Base-by-base conservation (phyloP, 78 protist genomes). In the Dictyostelium purpureum region DNA sequence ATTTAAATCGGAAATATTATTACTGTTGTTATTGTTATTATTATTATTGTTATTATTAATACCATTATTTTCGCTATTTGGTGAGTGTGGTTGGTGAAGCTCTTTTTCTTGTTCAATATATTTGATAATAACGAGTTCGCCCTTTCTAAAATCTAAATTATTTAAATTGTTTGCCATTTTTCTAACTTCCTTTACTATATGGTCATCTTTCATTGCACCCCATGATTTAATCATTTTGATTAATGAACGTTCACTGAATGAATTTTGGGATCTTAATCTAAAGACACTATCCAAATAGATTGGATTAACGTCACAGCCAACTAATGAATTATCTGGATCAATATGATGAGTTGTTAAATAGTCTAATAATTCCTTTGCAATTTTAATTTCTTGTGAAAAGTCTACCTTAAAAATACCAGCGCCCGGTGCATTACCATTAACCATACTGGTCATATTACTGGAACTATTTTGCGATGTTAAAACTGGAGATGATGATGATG, bases 171-270 rank as follows among this genome's bases (percentile, higher is more conserved):
- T 61, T 14, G 92, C 52, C 56, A 76, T 85, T 28, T 61, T 70
- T 31, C 92, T 21, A 6, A 85, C 92, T 12, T 85, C 92, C 61
- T 85, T 85, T 21, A 85, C 45, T 0, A 85, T 49, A 18, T 19
- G 37, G 16, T 85, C 92, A 47, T 85, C 92, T 73, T 85, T 85
- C 28, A 85, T 11, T 1, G 83, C 42, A 33, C 81, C 92, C 92
- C 92, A 85, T 19, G 49, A 54, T 42, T 85, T 85, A 0, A 85
- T 85, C 73, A 85, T 71, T 45, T 73, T 85, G 19, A 85, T 47
- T 18, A 85, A 52, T 33, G 92, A 73, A 28, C 92, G 70, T 45
- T 85, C 73, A 57, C 77, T 85, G 70, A 61, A 85, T 42, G 82
- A 56, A 33, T 73, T 45, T 38, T 85, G 92, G 18, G 92, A 85